Evolutionary conservation across 306 rosid species (phyloP), one percentile per base, ranked within the genome.

Genomic region (Cucurbita moschata): DNA sequence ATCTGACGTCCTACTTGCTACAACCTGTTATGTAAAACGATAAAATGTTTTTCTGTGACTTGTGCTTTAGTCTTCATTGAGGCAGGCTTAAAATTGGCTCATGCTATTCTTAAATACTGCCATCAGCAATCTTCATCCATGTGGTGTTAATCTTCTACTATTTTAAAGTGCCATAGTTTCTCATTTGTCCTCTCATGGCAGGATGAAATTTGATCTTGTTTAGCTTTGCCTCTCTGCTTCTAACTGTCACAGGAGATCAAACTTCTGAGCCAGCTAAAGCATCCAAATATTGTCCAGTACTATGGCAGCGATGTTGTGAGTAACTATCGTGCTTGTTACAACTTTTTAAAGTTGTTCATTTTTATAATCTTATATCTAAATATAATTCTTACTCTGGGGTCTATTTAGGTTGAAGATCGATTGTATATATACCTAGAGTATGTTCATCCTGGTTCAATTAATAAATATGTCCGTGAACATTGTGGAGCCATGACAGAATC

Each of bases 261-360:
- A 73, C 83, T 91, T 80, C 99, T 95, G 53, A 89, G 99, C 79
- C 84, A 91, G 40, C 85, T 91, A 69, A 83, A 89, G 80, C 99
- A 95, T 85, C 92, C 85, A 59, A 95, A 95, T 78, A 91, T 95
- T 73, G 99, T 91, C 79, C 97, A 91, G 86, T 95, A 95, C 76
- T 91, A 82, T 72, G 99, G 99, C 57, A 86, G 99, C 72, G 96
- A 95, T 83, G 83, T 84, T 80, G 99, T 95, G 82, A 88, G 99
- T 79, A 79, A 56, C 65, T 72, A 75, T 49, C 74, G 37, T 80
- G 64, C 70, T 42, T 77, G 74, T 73, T 76, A 72, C 47, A 44
- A 71, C 69, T 56, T 79, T 71, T 35, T 73, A 61, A 47, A 62
- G 73, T 55, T 69, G 71, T 57, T 47, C 53, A 52, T 44, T 65